Evolutionary conservation across 2,329 filamentous ascomycete genomes (phyloP).

Genomic region (Colletotrichum brevisporum): DNA sequence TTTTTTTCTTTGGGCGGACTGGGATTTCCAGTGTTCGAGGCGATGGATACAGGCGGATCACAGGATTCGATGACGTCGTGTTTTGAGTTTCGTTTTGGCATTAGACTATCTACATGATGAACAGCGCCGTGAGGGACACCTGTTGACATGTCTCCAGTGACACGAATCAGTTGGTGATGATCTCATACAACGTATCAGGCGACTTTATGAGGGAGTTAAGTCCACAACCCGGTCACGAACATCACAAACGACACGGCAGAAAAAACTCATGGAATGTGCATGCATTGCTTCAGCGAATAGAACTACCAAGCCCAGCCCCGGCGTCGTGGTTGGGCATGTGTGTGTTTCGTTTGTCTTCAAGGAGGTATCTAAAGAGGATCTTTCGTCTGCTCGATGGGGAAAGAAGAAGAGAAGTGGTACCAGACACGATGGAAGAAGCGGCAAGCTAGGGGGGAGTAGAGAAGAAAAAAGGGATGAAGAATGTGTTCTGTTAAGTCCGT

Average conservation of each 20-base stretch:
- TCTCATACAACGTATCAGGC: no score
- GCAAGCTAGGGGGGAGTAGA: neutral
- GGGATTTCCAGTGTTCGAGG: neutral
- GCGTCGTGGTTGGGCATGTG: neutral
- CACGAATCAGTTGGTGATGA: no score
- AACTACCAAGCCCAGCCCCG: slow-evolving; percentile 1
- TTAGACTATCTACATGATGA: slow-evolving; percentile 35
- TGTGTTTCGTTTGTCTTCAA: neutral
- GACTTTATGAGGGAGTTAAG: no score
- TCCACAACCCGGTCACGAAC: no score
- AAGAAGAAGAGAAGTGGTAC: neutral
- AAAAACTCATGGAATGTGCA: no score
- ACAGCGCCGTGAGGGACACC: neutral
- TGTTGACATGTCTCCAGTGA: no score
- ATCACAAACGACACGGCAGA: no score
- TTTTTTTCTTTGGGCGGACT: no score
- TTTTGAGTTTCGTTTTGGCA: slow-evolving; percentile 7
- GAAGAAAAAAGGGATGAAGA: neutral
- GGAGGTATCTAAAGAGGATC: slow-evolving; percentile 20
- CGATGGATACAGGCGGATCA: neutral
- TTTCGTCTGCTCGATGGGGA: slow-evolving; percentile 1
- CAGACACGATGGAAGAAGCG: neutral
- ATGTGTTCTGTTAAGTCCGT: slow-evolving; percentile 16
- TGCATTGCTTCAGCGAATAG: neutral
- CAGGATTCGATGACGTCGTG: neutral